Base-by-base conservation (phyloP, 805 yeast species). In the Pichia nakasei region DNA sequence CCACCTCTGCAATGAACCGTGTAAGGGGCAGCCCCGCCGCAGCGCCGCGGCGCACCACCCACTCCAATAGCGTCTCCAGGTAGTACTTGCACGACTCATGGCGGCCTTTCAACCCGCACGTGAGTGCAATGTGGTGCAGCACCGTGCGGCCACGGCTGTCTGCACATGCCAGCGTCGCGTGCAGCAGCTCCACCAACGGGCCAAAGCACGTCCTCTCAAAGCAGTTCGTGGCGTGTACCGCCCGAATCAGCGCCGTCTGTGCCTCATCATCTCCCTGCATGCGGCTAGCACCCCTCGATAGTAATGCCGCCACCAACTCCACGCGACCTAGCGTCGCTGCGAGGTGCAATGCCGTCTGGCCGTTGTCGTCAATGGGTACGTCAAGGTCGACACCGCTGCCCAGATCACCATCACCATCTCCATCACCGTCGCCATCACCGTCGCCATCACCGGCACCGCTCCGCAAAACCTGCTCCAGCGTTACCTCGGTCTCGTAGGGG, bases 271-370 rank as follows among this genome's bases (percentile, higher is more conserved):
- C 94, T 37, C 93, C 76, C 34, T 88, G 65, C 9, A 78, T 71
- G 34, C 91, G 72, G 48, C 76, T 73, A 1, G 94, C 80, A 13
- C 86, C 85, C 37, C 73, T 69, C 34, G 73, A 66, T 26, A 93
- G 82, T 15, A 86, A 69, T 34, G 80, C 80, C 37, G 68, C 76
- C 3, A 87, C 91, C 41, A 89, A 69, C 3, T 78, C 67, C 2
- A 81, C 64, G 46, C 86, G 78, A 0, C 95, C 97, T 60, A 93
- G 72, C 0, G 97, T 85, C 15, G 97, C 80, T 4, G 97, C 94
- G 94, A 97, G 85, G 63, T 93, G 99, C 45, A 93, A 70, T 0
- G 96, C 87, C 0, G 96, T 83, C 58, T 93, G 93, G 0, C 97
- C 97, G 46, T 82, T 78, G 53, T 85, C 94, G 63, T 94, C 99